Base-by-base conservation (phyloP, 305 asterid species). In the Andrographis paniculata region DNA sequence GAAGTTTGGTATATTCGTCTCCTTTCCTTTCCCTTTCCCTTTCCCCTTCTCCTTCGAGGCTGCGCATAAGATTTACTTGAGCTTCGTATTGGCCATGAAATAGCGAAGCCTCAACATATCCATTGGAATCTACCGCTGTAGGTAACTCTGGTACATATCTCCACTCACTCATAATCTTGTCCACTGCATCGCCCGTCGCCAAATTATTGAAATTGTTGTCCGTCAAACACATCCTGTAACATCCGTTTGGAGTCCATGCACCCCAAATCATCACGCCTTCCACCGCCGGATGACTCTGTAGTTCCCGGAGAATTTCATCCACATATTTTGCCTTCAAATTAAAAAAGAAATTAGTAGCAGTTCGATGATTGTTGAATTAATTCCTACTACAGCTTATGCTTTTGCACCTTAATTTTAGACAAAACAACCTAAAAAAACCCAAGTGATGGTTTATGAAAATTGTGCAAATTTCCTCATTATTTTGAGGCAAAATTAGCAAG, bases 261-360 rank as follows among this genome's bases (percentile, higher is more conserved):
- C 58, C 33, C 85, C 85, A 77, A 20, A 77, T 22, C 36, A 77
- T 46, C 18, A 77, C 48, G 38, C 81, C 81, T 24, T 62, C 48
- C 3, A 73, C 66, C 0, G 68, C 62, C 7, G 50, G 72, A 48
- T 77, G 78, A 3, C 76, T 30, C 23, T 53, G 65, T 18, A 67
- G 43, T 50, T 77, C 79, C 53, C 76, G 60, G 36, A 68, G 13
- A 3, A 68, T 58, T 22, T 67, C 48, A 14, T 68, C 72, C 68
- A 77, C 53, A 59, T 48, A 33, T 33, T 1, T 0, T 14, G 64
- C 67, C 71, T 66, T 61, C 47, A 20, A 23, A 17, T 8, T 7
- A 31, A 31, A 31, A 31, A 31, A 31, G 14, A 31, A 31, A 10
- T 31, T 10, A 3, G 37, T 6, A 31, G 14, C 37, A n/a, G n/a